These are phyloP conservation scores for Aspergillus sp. DNA, from an alignment of 2,329 filamentous ascomycete genomes.

Conservation along the genomic window DNA sequence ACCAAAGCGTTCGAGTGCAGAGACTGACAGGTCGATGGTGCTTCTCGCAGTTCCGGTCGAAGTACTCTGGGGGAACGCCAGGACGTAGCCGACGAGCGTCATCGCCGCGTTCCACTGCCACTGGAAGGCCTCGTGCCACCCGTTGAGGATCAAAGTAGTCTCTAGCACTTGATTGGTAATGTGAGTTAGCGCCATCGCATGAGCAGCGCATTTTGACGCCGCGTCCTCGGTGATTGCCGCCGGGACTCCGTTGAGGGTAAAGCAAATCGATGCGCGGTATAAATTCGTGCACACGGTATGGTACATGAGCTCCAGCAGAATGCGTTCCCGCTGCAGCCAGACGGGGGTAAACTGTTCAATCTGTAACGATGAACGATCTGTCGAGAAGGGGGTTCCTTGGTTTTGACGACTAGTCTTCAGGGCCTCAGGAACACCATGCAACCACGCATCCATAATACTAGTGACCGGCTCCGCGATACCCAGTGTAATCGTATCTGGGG, in stretches of 20 bases:
- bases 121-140: slow-evolving; percentile 31
- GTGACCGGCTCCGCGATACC: neutral
- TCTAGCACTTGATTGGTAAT: slow-evolving; percentile 1
- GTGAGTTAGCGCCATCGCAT: neutral
- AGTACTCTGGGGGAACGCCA: slow-evolving; percentile 26
- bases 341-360: slow-evolving; percentile 2
- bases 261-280: slow-evolving; percentile 5
- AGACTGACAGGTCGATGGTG: slow-evolving; percentile 40
- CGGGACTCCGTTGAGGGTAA: neutral
- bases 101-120: slow-evolving; percentile 34
- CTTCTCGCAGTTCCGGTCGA: slow-evolving; percentile 6
- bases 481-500: neutral
- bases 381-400: neutral
- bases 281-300: neutral
- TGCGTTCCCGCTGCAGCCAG: slow-evolving; percentile 7
- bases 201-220: neutral
- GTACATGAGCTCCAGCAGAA: slow-evolving; percentile 4
- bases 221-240: neutral
- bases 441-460: neutral
- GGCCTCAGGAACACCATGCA: neutral
- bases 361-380: neutral
- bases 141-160: slow-evolving; percentile 17
- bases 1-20: slow-evolving; percentile 37
- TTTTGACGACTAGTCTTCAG: neutral
- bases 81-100: slow-evolving; percentile 35